Percentiles rank a stretch among this genome's conserved stretches.
phyloP scores from a whole-genome alignment of 1,284 basidiomycete species.

The Tilletia horrida region DNA sequence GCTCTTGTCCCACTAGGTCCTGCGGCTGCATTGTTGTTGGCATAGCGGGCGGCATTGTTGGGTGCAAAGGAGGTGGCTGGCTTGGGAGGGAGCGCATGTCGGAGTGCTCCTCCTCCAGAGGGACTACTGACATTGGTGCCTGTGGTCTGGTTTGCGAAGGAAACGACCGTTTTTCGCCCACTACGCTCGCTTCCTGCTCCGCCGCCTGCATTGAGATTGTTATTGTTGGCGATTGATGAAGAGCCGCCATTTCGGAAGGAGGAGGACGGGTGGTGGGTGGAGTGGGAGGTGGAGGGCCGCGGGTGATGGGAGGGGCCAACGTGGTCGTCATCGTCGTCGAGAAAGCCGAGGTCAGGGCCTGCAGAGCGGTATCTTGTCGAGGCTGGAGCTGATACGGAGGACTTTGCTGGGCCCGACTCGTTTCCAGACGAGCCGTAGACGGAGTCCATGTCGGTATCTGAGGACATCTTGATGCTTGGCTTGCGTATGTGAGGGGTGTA shows the following conservation, averaged over 20 bases:
- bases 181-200: background rate
- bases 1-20: background rate
- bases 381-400: slow-evolving; percentile 11
- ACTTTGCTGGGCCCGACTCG: slow-evolving; percentile 11
- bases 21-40: slow-evolving; percentile 11
- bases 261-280: slow-evolving; percentile 11
- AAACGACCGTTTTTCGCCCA: background rate
- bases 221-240: background rate
- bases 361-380: slow-evolving; percentile 12
- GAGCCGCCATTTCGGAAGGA: background rate
- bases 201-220: background rate
- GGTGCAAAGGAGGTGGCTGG: slow-evolving; percentile 11
- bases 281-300: slow-evolving; percentile 12
- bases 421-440: slow-evolving; percentile 16
- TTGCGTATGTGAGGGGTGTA: background rate
- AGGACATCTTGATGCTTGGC: slow-evolving; percentile 9
- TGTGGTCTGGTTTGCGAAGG: background rate
- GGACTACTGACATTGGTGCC: background rate
- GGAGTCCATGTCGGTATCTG: slow-evolving; percentile 15
- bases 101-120: background rate
- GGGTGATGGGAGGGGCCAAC: background rate
- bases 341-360: background rate
- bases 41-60: background rate
- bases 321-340: slow-evolving; percentile 2
- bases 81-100: slow-evolving; percentile 18